phyloP scores from a whole-genome alignment of 352 stramenopile genomes.

The Phytophthora capsici region DNA sequence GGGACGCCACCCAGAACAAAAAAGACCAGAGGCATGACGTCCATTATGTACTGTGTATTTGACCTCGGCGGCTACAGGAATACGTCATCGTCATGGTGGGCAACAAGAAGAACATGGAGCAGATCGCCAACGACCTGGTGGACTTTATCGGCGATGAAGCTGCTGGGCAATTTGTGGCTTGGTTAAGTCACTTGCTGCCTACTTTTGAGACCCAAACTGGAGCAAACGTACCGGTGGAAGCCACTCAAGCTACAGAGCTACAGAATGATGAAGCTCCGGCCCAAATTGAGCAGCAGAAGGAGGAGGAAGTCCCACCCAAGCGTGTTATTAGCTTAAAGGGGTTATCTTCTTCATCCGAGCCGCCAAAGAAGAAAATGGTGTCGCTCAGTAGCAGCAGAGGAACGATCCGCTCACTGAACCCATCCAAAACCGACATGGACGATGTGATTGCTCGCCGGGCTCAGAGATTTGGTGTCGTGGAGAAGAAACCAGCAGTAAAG shows the following conservation, averaged over 20 bases:
- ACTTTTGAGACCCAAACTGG: slow-evolving; percentile 48
- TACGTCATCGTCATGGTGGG: slow-evolving; percentile 88
- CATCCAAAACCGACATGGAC: slow-evolving; percentile 45
- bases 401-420: slow-evolving; percentile 63
- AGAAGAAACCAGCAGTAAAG: slow-evolving; percentile 40
- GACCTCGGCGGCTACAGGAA: slow-evolving; percentile 50
- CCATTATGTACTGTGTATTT: slow-evolving; percentile 41
- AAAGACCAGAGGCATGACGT: slow-evolving; percentile 34
- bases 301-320: slow-evolving; percentile 42
- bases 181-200: slow-evolving; percentile 65
- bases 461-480: slow-evolving; percentile 73
- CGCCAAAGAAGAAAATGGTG: slow-evolving; percentile 59
- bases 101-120: slow-evolving; percentile 89
- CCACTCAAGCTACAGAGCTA: slow-evolving; percentile 1
- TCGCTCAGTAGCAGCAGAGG: slow-evolving; percentile 48
- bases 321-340: slow-evolving; percentile 74
- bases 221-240: neutral
- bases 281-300: slow-evolving; percentile 13
- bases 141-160: slow-evolving; percentile 87
- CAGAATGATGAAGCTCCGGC: slow-evolving; percentile 13
- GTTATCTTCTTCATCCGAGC: slow-evolving; percentile 32
- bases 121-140: slow-evolving; percentile 82
- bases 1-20: slow-evolving; percentile 32
- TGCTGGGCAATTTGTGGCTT: slow-evolving; percentile 73
- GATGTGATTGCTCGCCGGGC: slow-evolving; percentile 77